These are phyloP conservation scores for Lactarius trivialis DNA, from an alignment of 768 basidiomycete genomes.

Conservation along the genomic window DNA sequence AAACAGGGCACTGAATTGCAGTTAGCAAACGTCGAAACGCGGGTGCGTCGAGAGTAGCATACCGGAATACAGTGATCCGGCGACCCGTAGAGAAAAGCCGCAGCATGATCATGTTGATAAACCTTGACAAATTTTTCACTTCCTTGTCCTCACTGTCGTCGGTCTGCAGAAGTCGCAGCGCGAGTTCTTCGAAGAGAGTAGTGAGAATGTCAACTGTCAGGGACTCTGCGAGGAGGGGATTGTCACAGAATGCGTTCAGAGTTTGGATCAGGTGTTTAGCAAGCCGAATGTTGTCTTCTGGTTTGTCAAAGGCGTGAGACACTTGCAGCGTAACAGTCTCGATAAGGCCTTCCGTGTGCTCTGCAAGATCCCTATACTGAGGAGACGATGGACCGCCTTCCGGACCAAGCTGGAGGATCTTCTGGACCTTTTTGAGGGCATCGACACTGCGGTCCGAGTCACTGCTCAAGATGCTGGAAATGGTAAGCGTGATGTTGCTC, in stretches of 20 bases:
- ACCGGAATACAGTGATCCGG: slow-evolving; percentile 90
- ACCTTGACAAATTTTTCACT: slow-evolving; percentile 88
- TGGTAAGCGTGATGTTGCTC: slow-evolving; percentile 71
- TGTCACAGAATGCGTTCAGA: slow-evolving; percentile 90
- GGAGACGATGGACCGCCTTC: slow-evolving; percentile 63
- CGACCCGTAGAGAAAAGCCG: slow-evolving; percentile 87
- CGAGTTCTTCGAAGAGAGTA: slow-evolving; percentile 85
- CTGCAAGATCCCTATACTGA: slow-evolving; percentile 70
- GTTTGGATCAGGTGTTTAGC: slow-evolving; percentile 98
- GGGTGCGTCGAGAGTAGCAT: slow-evolving; percentile 26
- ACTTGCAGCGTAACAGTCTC: slow-evolving; percentile 89
- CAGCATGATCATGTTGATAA: slow-evolving; percentile 98
- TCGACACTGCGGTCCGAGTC: slow-evolving; percentile 85
- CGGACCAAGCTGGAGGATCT: slow-evolving; percentile 69
- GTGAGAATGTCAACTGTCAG: slow-evolving; percentile 80
- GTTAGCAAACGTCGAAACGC: background rate
- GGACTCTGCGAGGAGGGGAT: slow-evolving; percentile 79
- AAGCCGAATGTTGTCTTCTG: slow-evolving; percentile 82
- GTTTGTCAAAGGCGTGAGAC: slow-evolving; percentile 84
- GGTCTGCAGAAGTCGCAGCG: slow-evolving; percentile 85
- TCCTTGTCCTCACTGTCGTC: slow-evolving; percentile 80
- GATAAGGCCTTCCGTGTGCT: slow-evolving; percentile 76
- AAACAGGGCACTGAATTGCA: slow-evolving; percentile 59
- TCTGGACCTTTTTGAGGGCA: slow-evolving; percentile 88
- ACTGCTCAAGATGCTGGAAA: slow-evolving; percentile 84